Base-by-base conservation (phyloP, 2,329 filamentous ascomycete species). In the Sclerotinia spermophila region DNA sequence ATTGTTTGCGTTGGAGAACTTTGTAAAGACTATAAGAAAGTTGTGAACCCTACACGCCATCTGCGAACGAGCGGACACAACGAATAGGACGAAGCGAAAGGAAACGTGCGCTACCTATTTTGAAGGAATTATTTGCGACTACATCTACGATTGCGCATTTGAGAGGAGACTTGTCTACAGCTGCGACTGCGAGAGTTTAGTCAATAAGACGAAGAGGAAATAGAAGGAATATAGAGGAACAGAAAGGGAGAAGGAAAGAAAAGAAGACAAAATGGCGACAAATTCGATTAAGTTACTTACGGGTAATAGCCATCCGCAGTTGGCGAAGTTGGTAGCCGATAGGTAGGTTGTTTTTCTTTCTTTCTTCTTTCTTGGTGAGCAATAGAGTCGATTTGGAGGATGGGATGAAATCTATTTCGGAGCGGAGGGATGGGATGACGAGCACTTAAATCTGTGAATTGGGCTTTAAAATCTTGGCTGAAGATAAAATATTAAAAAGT, bases 271-370 rank as follows among this genome's bases (percentile, higher is more conserved):
- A 67, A 92, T 92, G 90, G 86, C 90, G 75, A 86, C 88, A 73
- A 92, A 92, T 82, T 90, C 87, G 51, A 92, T 92, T 80, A 92
- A 92, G 82, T 83, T 92, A 74, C 83, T 92, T 80, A 92, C 90
- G 77, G 90, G 90, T 76, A 92, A 92, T 83, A 92, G 89, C 81
- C 90, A 92, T 79, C 90, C 90, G 10, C 85, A 90, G 81, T 86
- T 92, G 71, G 90, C 90, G 53, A 88, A 90, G 79, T 83, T 89
- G 74, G 90, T 92, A 70, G 74, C 78, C 64, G 76, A 78, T 60
- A 72, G 75, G 76, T 69, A 35, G 13, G 58, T 55, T 38, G 13
- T 42, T 5, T 55, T 44, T 7, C 17, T 24, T 59, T 58, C 33
- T 27, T 33, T n/a, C n/a, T 17, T 3, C n/a, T 2, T 53, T 53